These are phyloP conservation scores for Colletotrichum liriopes DNA, from an alignment of 2,329 filamentous ascomycete species.

Conservation along the genomic window DNA sequence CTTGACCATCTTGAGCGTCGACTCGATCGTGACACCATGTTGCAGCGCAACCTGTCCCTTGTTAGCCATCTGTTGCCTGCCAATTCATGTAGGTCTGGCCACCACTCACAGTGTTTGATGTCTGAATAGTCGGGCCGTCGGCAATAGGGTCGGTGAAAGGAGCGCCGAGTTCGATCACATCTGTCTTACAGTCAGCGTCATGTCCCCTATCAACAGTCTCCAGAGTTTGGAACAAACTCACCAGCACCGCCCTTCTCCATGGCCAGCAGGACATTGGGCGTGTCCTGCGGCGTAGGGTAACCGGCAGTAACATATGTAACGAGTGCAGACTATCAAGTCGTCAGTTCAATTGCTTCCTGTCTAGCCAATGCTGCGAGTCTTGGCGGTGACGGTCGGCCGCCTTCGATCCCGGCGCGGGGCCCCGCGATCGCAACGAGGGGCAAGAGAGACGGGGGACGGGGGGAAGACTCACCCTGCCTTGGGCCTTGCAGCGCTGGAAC, in stretches of 20 bases:
- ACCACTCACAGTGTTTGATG: conserved; percentile 83
- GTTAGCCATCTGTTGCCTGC: conserved; percentile 18
- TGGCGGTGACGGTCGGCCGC: conserved; percentile 6
- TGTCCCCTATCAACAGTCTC: background rate
- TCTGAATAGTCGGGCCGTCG: conserved; percentile 97
- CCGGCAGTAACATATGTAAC: conserved; percentile 98
- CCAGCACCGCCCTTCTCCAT: conserved; percentile 95
- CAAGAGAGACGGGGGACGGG: conserved; percentile 32
- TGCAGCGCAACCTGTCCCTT: conserved; percentile 75
- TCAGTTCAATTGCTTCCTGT: conserved; percentile 11
- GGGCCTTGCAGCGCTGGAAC: conserved; percentile 73
- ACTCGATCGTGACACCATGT: conserved; percentile 89
- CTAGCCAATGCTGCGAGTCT: background rate
- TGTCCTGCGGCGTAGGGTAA: conserved; percentile 86
- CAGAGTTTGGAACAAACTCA: conserved; percentile 60
- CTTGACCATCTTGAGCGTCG: conserved; percentile 86
- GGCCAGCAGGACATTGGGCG: conserved; percentile 85
- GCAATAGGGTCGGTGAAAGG: conserved; percentile 99
- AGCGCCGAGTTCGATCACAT: conserved; percentile 95
- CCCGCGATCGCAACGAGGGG: conserved; percentile 47
- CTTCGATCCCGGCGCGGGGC: conserved; percentile 4
- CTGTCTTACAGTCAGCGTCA: conserved; percentile 59
- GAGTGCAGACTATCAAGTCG: conserved; percentile 77
- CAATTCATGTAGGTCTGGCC: conserved; percentile 6
- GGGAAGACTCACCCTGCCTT: conserved; percentile 66